Conservation (phyloP, 345 rosid species). For the Euphorbia peplus region DNA sequence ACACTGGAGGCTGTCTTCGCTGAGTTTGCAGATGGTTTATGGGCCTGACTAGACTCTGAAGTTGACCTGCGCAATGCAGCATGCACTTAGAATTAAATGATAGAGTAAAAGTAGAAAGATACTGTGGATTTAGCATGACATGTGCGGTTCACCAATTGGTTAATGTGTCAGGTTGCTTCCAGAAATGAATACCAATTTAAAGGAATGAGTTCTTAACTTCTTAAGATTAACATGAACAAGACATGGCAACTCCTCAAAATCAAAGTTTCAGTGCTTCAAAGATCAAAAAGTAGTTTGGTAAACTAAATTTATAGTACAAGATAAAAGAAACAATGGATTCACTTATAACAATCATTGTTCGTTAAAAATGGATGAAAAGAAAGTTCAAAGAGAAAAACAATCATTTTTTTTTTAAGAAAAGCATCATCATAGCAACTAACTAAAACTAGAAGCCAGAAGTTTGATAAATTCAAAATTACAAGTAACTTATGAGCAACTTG, state of each 20-base stretch:
- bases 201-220: neutral
- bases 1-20: constrained; percentile 38
- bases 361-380: neutral
- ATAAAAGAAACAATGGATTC: neutral
- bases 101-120: neutral
- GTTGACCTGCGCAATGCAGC: constrained; percentile 43
- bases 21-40: constrained; percentile 36
- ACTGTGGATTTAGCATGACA: neutral
- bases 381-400: neutral
- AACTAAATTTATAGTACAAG: neutral
- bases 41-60: constrained; percentile 40
- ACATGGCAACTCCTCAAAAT: no score
- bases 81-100: constrained; percentile 4
- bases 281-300: neutral
- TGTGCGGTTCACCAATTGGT: neutral
- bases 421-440: neutral
- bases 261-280: no score
- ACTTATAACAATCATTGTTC: neutral
- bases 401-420: neutral
- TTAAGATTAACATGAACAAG: neutral
- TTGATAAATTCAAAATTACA: neutral
- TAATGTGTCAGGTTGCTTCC: neutral
- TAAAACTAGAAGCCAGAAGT: constrained; percentile 3
- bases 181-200: neutral
- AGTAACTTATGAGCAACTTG: neutral